These are phyloP conservation scores for Amylostereum areolatum DNA, from an alignment of 1,284 basidiomycete genomes.

Conservation along the genomic window DNA sequence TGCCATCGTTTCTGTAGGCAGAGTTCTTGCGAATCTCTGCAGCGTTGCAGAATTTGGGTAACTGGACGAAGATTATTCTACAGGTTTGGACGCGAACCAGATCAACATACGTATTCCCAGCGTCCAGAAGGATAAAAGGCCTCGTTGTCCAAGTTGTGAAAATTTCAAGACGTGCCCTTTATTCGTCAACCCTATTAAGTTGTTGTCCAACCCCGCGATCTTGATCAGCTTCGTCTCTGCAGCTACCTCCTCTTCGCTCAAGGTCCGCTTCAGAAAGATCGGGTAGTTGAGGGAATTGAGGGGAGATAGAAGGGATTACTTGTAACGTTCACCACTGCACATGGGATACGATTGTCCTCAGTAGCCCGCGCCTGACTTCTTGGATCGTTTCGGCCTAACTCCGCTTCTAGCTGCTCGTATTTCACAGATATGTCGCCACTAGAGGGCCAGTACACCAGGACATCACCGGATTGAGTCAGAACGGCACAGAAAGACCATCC, in stretches of 20 bases:
- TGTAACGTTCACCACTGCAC: slow-evolving; percentile 51
- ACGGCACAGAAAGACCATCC: slow-evolving; percentile 77
- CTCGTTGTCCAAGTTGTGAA: slow-evolving; percentile 36
- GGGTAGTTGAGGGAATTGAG: slow-evolving; percentile 34
- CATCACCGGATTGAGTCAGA: slow-evolving; percentile 63
- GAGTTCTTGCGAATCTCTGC: slow-evolving; percentile 39
- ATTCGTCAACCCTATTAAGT: slow-evolving; percentile 73
- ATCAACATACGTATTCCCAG: slow-evolving; percentile 73
- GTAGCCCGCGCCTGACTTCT: slow-evolving; percentile 29
- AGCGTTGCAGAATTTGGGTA: slow-evolving; percentile 65
- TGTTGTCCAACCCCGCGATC: slow-evolving; percentile 66
- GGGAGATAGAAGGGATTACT: slow-evolving; percentile 47
- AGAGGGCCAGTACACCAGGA: slow-evolving; percentile 76
- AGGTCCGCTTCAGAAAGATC: slow-evolving; percentile 31
- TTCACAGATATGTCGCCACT: slow-evolving; percentile 31
- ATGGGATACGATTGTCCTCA: slow-evolving; percentile 43
- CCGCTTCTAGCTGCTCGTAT: slow-evolving; percentile 34
- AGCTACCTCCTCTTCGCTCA: slow-evolving; percentile 22
- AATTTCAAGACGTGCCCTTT: slow-evolving; percentile 69
- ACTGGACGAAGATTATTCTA: slow-evolving; percentile 30
- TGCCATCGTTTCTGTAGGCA: slow-evolving; percentile 29
- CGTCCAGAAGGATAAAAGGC: slow-evolving; percentile 27
- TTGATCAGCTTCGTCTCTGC: slow-evolving; percentile 55
- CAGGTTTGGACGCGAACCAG: neutral
- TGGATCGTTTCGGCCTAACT: slow-evolving; percentile 35